Evolutionary conservation across 768 basidiomycete genomes (phyloP).

Genomic region (Calvatia gigantea): DNA sequence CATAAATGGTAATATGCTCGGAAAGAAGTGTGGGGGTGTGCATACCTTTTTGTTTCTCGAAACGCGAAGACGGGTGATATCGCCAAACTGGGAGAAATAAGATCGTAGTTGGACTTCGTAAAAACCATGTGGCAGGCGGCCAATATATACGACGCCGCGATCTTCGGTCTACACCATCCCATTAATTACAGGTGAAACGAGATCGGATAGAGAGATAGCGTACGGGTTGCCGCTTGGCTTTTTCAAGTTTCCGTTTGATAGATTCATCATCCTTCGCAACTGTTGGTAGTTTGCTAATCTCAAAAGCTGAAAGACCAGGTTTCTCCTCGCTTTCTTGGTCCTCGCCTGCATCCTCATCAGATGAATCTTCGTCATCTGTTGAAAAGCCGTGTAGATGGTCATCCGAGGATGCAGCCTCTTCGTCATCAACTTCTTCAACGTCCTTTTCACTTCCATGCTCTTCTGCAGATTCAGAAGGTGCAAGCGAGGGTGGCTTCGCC

Average conservation of each 20-base stretch:
- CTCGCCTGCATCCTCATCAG: constrained; percentile 68
- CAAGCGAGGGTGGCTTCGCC: neutral
- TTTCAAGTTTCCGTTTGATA: constrained; percentile 63
- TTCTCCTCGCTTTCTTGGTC: constrained; percentile 46
- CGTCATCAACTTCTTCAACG: constrained; percentile 12
- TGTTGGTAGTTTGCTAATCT: constrained; percentile 75
- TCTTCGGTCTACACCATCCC: constrained; percentile 41
- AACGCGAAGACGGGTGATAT: constrained; percentile 80
- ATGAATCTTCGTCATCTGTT: constrained; percentile 73
- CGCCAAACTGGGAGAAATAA: constrained; percentile 95
- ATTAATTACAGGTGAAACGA: constrained; percentile 4
- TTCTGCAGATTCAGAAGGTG: neutral
- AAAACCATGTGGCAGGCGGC: constrained; percentile 94
- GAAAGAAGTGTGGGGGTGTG: neutral
- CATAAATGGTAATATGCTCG: neutral
- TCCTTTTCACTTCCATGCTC: constrained; percentile 3
- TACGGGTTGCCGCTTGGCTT: constrained; percentile 65
- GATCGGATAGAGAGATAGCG: constrained; percentile 21
- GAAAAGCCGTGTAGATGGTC: constrained; percentile 67
- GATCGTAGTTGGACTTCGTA: constrained; percentile 91
- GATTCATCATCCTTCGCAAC: constrained; percentile 84
- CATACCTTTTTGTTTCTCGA: constrained; percentile 90
- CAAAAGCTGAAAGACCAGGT: constrained; percentile 40
- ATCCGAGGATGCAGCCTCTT: constrained; percentile 27
- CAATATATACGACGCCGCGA: constrained; percentile 83